phyloP scores from a whole-genome alignment of 352 stramenopile genomes.

The Blastocystis sp. region DNA sequence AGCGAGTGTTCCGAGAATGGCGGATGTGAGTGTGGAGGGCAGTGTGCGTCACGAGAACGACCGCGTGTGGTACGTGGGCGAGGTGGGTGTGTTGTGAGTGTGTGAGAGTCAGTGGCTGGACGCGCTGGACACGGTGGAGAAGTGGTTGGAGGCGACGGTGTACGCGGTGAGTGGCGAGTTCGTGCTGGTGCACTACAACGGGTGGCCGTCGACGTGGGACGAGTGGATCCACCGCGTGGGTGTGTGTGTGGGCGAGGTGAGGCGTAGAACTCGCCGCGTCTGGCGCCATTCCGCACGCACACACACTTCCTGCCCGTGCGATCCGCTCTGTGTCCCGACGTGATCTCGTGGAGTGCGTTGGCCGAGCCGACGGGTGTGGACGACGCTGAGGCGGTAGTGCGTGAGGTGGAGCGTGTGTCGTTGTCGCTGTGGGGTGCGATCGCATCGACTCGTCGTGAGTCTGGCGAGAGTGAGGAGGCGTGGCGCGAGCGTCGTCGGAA shows the following conservation, averaged over 20 bases:
- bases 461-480: background rate
- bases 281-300: constrained; percentile 80
- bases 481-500: background rate
- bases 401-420: background rate
- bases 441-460: background rate
- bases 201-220: constrained; percentile 82
- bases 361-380: constrained; percentile 8
- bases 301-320: constrained; percentile 72
- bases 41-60: background rate
- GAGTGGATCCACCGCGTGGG: constrained; percentile 77
- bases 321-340: constrained; percentile 28
- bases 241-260: background rate
- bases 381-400: background rate
- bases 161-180: constrained; percentile 78
- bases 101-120: constrained; percentile 83
- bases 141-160: constrained; percentile 83
- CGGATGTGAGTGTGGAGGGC: background rate
- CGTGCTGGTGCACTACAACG: constrained; percentile 82
- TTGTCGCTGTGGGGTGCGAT: background rate
- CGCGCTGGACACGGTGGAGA: constrained; percentile 83
- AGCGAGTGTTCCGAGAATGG: background rate
- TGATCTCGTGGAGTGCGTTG: constrained; percentile 7
- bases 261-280: constrained; percentile 79
- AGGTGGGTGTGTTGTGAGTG: background rate
- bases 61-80: constrained; percentile 24